Conservation (phyloP, 139 green algal genomes). For the Mesotaenium endlicherianum region DNA sequence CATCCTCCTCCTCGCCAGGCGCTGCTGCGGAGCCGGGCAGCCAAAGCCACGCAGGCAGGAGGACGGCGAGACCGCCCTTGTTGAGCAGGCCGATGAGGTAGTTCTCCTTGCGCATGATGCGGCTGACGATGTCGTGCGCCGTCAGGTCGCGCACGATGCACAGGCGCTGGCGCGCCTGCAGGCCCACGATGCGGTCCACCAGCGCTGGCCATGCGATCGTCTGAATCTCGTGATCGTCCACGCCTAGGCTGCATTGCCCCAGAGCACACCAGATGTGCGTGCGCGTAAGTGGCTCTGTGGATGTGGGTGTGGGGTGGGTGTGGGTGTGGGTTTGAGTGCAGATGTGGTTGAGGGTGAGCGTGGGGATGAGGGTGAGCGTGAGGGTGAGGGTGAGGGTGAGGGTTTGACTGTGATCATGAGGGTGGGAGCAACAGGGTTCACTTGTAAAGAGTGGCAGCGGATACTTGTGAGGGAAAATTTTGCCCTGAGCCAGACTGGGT, state of each 20-base stretch:
- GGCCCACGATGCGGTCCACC: slow-evolving; percentile 73
- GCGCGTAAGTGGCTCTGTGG: no score
- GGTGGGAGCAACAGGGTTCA: no score
- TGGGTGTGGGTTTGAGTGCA: no score
- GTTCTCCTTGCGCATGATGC: slow-evolving; percentile 95
- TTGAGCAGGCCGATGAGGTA: slow-evolving; percentile 90
- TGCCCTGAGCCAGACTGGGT: no score
- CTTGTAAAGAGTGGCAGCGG: no score
- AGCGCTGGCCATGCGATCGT: slow-evolving; percentile 85
- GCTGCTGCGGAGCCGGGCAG: slow-evolving; percentile 53
- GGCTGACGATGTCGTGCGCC: slow-evolving; percentile 82
- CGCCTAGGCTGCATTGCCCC: slow-evolving; percentile 10
- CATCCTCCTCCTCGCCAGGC: slow-evolving; percentile 34
- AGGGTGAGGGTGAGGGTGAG: no score
- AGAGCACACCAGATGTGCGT: no score
- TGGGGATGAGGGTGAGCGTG: no score
- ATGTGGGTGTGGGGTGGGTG: no score
- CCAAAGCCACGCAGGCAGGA: slow-evolving; percentile 54
- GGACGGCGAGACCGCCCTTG: slow-evolving; percentile 67
- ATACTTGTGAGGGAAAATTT: no score
- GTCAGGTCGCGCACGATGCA: slow-evolving; percentile 77
- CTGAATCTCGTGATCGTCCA: slow-evolving; percentile 63
- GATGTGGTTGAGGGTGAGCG: no score
- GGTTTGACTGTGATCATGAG: background rate
- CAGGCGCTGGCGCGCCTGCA: slow-evolving; percentile 74